phyloP scores from a whole-genome alignment of 179 eudicot species.

The Patellifolia procumbens region DNA sequence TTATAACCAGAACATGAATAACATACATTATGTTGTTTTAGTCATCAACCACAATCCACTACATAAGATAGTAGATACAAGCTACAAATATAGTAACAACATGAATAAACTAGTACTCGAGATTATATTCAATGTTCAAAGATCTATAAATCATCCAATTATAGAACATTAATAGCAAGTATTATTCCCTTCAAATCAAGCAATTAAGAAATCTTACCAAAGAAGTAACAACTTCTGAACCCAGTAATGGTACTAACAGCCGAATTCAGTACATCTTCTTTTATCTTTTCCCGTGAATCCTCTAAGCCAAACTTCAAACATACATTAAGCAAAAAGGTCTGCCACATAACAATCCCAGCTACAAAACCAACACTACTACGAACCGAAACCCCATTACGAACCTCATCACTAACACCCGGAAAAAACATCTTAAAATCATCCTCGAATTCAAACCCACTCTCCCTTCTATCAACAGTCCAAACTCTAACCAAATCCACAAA shows the following conservation, averaged over 20 bases:
- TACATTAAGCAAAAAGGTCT: slow-evolving; percentile 55
- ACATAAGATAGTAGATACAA: no score
- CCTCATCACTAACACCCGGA: slow-evolving; percentile 50
- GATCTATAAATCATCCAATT: background rate
- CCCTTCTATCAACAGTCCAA: slow-evolving; percentile 55
- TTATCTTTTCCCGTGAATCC: slow-evolving; percentile 38
- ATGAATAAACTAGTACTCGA: background rate
- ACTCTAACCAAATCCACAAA: slow-evolving; percentile 63
- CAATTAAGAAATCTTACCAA: slow-evolving; percentile 51
- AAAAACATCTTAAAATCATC: slow-evolving; percentile 61
- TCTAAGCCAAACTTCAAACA: slow-evolving; percentile 45
- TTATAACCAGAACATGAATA: background rate
- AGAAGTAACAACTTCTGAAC: slow-evolving; percentile 56
- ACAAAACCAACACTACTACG: slow-evolving; percentile 47
- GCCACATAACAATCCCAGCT: slow-evolving; percentile 69
- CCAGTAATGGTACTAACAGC: slow-evolving; percentile 49
- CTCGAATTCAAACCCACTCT: slow-evolving; percentile 36
- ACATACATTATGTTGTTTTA: background rate
- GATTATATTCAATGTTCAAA: no score
- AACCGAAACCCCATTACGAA: slow-evolving; percentile 31
- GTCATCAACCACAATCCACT: background rate
- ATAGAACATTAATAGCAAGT: background rate
- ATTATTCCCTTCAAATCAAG: slow-evolving; percentile 7
- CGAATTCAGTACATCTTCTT: slow-evolving; percentile 36
- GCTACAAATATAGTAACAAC: no score